Percentiles rank a stretch among this genome's conserved stretches.
Evolutionary conservation across 768 basidiomycete species (phyloP).

Genomic region (Suillus weaverae): DNA sequence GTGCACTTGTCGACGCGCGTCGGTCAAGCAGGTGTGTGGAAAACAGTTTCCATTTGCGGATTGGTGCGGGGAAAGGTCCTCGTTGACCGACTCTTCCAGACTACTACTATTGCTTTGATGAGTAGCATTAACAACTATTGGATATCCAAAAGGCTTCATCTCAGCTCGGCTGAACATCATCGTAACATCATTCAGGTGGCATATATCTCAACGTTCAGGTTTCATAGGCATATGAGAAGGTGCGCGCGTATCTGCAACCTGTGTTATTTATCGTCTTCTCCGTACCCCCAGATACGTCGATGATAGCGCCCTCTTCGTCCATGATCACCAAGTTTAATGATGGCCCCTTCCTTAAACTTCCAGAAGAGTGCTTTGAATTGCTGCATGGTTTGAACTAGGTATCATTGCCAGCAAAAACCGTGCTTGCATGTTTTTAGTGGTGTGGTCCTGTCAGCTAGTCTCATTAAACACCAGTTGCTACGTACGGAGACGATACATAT

Average conservation of each 20-base stretch:
- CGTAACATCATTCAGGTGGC: background rate
- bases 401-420: background rate
- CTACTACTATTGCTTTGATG: background rate
- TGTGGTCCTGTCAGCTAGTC: background rate
- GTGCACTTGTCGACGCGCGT: slow-evolving; percentile 39
- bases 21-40: slow-evolving; percentile 24
- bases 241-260: background rate
- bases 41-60: slow-evolving; percentile 26
- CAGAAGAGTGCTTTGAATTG: background rate
- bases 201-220: background rate
- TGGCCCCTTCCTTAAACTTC: background rate
- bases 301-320: background rate
- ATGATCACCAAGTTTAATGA: background rate
- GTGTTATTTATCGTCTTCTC: background rate
- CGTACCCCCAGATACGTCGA: background rate
- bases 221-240: background rate
- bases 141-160: background rate
- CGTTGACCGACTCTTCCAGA: background rate
- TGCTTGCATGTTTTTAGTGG: background rate
- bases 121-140: background rate
- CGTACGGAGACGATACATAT: background rate
- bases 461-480: background rate
- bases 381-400: background rate
- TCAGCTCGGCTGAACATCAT: background rate
- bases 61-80: no score